Base-by-base conservation (phyloP, 73 alveolate genomes). In the Stentor roeselii region DNA sequence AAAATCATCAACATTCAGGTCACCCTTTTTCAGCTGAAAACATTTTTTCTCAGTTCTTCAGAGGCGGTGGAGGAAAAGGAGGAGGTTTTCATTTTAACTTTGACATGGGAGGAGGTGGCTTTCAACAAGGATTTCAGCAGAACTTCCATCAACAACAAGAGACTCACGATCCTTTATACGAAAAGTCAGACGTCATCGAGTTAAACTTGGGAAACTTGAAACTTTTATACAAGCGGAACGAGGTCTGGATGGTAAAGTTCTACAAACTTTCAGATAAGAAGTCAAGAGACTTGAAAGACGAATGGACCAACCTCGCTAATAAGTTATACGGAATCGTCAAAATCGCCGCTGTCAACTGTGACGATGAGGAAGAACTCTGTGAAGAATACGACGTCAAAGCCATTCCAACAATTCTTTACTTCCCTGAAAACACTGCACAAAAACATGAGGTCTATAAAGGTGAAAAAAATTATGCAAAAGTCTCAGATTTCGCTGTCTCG, bases 271-370 rank as follows among this genome's bases (percentile, higher is more conserved):
- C 83, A 59, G 89, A 92, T 76, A 88, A 93, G 78, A 90, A 86
- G 27, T 89, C 91, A 36, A 76, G 88, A 75, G 90, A 87, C 50
- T 76, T 83, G 35, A 90, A 88, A 37, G 96, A 95, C 75, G 95
- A 92, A 76, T 94, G 94, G 90, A 89, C 76, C 40, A 91, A 86
- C 42, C 85, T 97, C 4, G 98, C 99, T 50, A 94, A 95, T 59
- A 94, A 95, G 86, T 84, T 95, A 84, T 92, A 97, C 86, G 99
- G 99, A 4, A 95, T 97, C 42, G 84, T 97, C 59, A 92, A 92
- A 84, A 93, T 93, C 3, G 99, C 98, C 21, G 99, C 99, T 75
- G 94, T 96, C 15, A 97, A 97, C 87, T 97, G 99, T 87, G 92
- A 89, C 40, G 97, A 93, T 60, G 99, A 97, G 86, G 99, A 94